Evolutionary conservation across 108 stramenopile genomes (phyloP), one percentile per base, ranked within the genome.

Genomic region (Pseudonitzschia delicatissima): DNA sequence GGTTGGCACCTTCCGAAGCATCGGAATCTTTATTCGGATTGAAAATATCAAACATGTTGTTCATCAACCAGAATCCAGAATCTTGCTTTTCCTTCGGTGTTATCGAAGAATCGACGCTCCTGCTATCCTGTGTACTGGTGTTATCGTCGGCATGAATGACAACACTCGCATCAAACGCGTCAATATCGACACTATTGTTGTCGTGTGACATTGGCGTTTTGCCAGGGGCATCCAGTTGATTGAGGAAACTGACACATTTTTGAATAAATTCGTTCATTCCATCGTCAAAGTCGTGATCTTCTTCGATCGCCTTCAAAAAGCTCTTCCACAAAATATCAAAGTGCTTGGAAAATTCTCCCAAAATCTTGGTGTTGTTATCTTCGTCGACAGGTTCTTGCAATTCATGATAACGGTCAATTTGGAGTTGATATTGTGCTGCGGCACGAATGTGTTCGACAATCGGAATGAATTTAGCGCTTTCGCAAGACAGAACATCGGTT

Each of bases 261-360:
- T 79, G 51, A 2, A 94, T 58, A 60, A 87, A 89, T 51, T 85
- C 78, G 66, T 94, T 87, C 49, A 87, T 69, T 36, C 84, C 88
- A 39, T 64, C 71, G 67, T 93, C 92, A 77, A 91, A 91, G 39
- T 84, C 86, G n/a, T 84, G 74, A 51, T 89, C 88, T 53, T 86
- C 87, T 35, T 83, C 82, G 18, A 87, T 84, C 2, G 93, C 93
- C 64, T 80, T 86, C 35, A 88, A 69, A 26, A 94, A 79, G 67
- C 89, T 88, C 28, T 80, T 71, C 76, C 87, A 84, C 29, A 91
- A 66, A 13, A 87, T 77, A 42, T 90, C 88, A 6, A 80, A 76
- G 32, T 85, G 85, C 55, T 83, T 76, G 1, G 84, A 82, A 35
- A 87, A 75, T 53, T 67, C 32, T 74, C 68, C 87, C 93, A 86